Conservation (phyloP, 2,329 filamentous ascomycete species). For the Sphaerostilbella broomeana region DNA sequence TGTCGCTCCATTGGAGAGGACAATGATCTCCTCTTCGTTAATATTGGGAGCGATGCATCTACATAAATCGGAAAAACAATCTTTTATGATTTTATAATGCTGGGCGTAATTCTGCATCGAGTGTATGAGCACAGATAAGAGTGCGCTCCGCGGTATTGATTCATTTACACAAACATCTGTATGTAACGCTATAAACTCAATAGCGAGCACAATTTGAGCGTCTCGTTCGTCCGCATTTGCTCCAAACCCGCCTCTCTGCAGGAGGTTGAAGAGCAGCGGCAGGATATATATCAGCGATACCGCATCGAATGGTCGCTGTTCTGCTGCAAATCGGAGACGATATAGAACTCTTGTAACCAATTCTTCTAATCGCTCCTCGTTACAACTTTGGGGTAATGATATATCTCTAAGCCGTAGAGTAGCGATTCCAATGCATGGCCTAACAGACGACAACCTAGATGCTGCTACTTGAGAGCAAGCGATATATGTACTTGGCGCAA, state of each 20-base stretch:
- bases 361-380: constrained; percentile 74
- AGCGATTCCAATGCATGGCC: constrained; percentile 80
- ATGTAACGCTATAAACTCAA: constrained; percentile 87
- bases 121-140: constrained; percentile 64
- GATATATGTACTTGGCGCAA: constrained; percentile 71
- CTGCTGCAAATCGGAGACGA: constrained; percentile 79
- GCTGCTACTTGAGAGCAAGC: constrained; percentile 71
- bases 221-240: constrained; percentile 70
- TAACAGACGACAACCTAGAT: constrained; percentile 64
- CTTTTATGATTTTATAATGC: constrained; percentile 92
- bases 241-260: constrained; percentile 73
- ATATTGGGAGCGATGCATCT: constrained; percentile 82
- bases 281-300: constrained; percentile 84
- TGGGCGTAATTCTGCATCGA: constrained; percentile 86
- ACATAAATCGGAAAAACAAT: constrained; percentile 81
- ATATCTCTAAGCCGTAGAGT: constrained; percentile 74
- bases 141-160: constrained; percentile 66
- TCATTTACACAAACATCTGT: constrained; percentile 70
- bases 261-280: constrained; percentile 70
- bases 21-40: constrained; percentile 60
- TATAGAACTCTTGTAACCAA: constrained; percentile 86
- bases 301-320: constrained; percentile 88
- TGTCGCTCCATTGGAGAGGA: constrained; percentile 72
- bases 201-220: constrained; percentile 79
- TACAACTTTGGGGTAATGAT: constrained; percentile 63